These are phyloP conservation scores for Naumovozyma baii DNA, from an alignment of 805 yeast species.

Conservation along the genomic window DNA sequence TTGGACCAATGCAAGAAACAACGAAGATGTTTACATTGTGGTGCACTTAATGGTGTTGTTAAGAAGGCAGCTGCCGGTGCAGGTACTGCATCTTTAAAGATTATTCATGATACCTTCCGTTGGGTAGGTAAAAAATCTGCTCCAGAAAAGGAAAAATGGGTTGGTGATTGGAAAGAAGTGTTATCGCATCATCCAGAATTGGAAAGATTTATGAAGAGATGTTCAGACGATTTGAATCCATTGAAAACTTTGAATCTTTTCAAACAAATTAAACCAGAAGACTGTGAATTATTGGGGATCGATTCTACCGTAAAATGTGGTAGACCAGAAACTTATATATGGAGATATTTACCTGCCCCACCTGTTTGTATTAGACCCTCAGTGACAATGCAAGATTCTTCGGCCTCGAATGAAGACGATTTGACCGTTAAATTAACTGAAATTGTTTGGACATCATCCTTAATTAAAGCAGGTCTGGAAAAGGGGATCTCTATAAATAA, in stretches of 20 bases:
- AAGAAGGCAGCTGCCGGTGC: constrained; percentile 90
- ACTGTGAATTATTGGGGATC: constrained; percentile 87
- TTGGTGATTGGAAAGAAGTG: constrained; percentile 72
- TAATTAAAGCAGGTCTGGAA: constrained; percentile 88
- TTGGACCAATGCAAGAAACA: constrained; percentile 93
- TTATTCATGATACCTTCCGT: constrained; percentile 90
- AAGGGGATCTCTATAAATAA: constrained; percentile 89
- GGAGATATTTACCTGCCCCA: constrained; percentile 97
- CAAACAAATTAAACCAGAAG: constrained; percentile 75
- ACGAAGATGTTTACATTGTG: constrained; percentile 80
- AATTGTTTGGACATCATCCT: constrained; percentile 91
- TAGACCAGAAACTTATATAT: constrained; percentile 89
- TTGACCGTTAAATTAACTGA: constrained; percentile 91
- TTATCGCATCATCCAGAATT: constrained; percentile 73
- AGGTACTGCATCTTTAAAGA: constrained; percentile 87
- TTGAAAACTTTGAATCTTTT: constrained; percentile 78
- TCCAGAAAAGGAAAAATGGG: constrained; percentile 80
- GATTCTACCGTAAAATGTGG: constrained; percentile 74
- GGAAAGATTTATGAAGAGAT: constrained; percentile 75
- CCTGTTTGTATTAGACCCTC: constrained; percentile 98
- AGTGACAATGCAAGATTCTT: constrained; percentile 79
- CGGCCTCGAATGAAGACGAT: constrained; percentile 94
- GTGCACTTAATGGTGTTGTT: constrained; percentile 89
- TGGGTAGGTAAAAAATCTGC: constrained; percentile 88
- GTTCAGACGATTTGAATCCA: constrained; percentile 91